These are phyloP conservation scores for Metarhizium robertsii DNA, from an alignment of 2,329 filamentous ascomycete genomes.

Conservation along the genomic window DNA sequence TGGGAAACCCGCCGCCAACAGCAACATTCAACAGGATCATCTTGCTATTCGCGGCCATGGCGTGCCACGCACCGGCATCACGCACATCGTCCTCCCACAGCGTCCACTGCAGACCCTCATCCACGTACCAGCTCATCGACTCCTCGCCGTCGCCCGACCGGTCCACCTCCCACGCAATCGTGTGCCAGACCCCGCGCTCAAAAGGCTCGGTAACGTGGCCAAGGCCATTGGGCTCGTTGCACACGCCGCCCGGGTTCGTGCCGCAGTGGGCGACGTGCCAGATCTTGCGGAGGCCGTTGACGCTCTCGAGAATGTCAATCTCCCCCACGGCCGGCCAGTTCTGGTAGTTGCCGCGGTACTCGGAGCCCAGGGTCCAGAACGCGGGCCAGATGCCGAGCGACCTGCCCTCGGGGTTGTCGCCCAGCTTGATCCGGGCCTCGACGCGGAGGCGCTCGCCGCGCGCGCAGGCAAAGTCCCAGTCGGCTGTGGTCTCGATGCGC, in stretches of 20 bases:
- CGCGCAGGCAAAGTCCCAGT: constrained; percentile 24
- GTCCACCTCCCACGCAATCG: constrained; percentile 23
- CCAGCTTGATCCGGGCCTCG: constrained; percentile 28
- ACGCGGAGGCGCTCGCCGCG: constrained; percentile 25
- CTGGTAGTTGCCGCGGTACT: constrained; percentile 26
- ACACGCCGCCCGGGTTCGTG: constrained; percentile 26
- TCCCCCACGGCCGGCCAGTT: constrained; percentile 34
- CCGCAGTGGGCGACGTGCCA: constrained; percentile 35
- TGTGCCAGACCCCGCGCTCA: constrained; percentile 22
- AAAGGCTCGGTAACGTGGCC: constrained; percentile 11
- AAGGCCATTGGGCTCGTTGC: constrained; percentile 30
- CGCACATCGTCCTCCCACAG: constrained; percentile 18
- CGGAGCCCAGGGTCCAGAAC: constrained; percentile 34
- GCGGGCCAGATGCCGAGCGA: constrained; percentile 36
- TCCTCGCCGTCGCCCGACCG: constrained; percentile 15
- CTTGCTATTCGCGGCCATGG: constrained; percentile 19
- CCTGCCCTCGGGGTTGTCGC: constrained; percentile 12
- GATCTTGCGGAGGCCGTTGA: constrained; percentile 26
- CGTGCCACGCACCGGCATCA: constrained; percentile 19
- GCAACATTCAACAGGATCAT: constrained; percentile 31
- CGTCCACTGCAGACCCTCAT: constrained; percentile 18
- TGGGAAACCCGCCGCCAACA: constrained; percentile 27
- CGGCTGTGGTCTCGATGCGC: constrained; percentile 29
- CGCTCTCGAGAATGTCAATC: constrained; percentile 34
- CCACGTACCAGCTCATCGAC: constrained; percentile 25